Base-by-base conservation (phyloP, 2,329 filamentous ascomycete species). In the Verticillium albo-atrum region DNA sequence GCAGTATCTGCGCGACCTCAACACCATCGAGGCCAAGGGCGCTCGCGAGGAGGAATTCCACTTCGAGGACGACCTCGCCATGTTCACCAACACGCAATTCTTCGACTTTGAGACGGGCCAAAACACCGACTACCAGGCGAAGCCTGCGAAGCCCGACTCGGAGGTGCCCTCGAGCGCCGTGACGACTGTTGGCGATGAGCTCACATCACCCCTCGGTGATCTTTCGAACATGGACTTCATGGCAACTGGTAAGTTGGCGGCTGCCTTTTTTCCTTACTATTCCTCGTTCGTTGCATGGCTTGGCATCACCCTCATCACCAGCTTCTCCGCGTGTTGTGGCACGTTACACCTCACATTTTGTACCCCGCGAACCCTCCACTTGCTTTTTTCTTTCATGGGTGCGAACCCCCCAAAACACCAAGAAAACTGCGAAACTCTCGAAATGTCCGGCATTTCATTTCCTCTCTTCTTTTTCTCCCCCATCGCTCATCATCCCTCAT, bases 1-100 rank as follows among this genome's bases (percentile, higher is more conserved):
- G 70, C 89, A 92, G 71, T 96, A 95, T 78, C 83, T 97, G 65
- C 89, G 91, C 69, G 89, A 93, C 67, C 82, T 97, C 68, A 97
- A 97, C 79, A 85, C 87, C 62, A 79, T 89, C 62, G 85, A 87
- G 67, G 58, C 60, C 26, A 50, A 53, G 25, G 35, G 54, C 34
- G 84, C 89, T 58, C 81, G 88, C 62, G 82, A 88, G 62, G 85
- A 89, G 58, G 75, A 80, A 56, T 83, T 88, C 73, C 82, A 82
- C 67, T 78, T 89, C 63, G 88, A 91, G 67, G 86, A 89, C 61
- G 88, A 92, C 64, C 79, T 94, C 56, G 87, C 88, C 56, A 82
- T 92, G 68, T 95, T 93, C 77, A 91, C 90, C 60, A 93, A 94
- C 75, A 87, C 89, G 53, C 86, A 91, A 66, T 94, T 94, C 74